Evolutionary conservation across 2,329 filamentous ascomycete species (phyloP), one percentile per base, ranked within the genome.

Genomic region (Chaetomium globosum): DNA sequence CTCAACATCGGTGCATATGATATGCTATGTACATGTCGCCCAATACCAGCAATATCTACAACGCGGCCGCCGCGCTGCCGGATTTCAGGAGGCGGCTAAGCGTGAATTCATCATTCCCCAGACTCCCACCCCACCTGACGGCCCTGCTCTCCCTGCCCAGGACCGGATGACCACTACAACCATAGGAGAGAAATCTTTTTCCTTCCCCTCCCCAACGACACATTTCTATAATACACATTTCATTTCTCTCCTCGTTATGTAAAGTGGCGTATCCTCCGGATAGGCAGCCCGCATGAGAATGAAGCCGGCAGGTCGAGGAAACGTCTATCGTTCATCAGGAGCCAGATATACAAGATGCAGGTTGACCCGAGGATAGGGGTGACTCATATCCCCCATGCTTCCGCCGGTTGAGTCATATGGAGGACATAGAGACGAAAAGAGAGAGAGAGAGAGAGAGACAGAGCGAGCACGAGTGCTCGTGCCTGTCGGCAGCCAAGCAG

Each of bases 261-360:
- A 21, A 31, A n/a, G 7, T 54, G 6, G 19, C 21, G 10, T 33
- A 23, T 30, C 36, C n/a, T 30, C 39, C 16, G 3, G 7, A n/a
- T 23, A 51, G 36, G 31, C 43, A 43, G 49, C 28, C 48, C 19
- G 3, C 21, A n/a, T 39, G 19, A 30, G 49, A 49, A 39, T 33
- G 13, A 31, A 33, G 39, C 39, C 39, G 16, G 39, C 51, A 43
- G 7, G 21, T 16, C 21, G 46, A 30, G 59, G 60, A 56, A 58
- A 69, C 58, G 56, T 69, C 64, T 67, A 67, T 68, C 59, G 64
- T 68, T 66, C 48, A 39, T 65, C 46, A 46, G n/a, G 53, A 51
- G 58, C 53, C 58, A 57, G 51, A 58, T 65, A 70, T 71, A 65
- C 70, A 68, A 67, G 66, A 67, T 59, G 63, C 61, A 55, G 67